These are phyloP conservation scores for Chrysophaeum taylorii DNA, from an alignment of 352 stramenopile genomes.

Conservation along the genomic window DNA sequence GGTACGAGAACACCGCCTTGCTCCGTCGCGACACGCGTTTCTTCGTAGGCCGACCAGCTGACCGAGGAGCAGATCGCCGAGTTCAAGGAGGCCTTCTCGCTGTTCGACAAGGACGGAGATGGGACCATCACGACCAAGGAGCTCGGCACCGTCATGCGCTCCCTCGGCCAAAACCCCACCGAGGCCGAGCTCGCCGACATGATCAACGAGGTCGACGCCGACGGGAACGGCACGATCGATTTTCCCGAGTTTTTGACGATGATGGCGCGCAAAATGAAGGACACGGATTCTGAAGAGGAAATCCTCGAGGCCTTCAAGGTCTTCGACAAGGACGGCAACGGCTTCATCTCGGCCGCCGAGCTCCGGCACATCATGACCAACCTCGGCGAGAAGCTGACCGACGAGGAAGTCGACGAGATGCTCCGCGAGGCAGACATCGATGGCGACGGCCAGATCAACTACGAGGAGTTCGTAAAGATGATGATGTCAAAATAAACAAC, in stretches of 20 bases:
- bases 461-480: constrained; percentile 99
- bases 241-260: constrained; percentile 98
- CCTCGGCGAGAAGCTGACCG: constrained; percentile 94
- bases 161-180: constrained; percentile 92
- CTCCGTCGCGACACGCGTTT: no score
- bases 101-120: constrained; percentile 95
- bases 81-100: constrained; percentile 99
- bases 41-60: constrained; percentile 59
- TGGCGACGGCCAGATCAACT: constrained; percentile 97
- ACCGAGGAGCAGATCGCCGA: constrained; percentile 93
- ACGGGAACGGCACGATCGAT: constrained; percentile 96
- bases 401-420: constrained; percentile 98
- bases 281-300: constrained; percentile 95
- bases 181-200: constrained; percentile 96
- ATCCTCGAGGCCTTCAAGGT: constrained; percentile 97
- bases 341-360: constrained; percentile 94
- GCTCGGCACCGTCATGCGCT: constrained; percentile 95
- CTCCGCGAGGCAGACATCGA: constrained; percentile 97
- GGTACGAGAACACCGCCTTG: no score
- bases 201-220: constrained; percentile 96
- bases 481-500: no score
- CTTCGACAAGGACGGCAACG: constrained; percentile 95
- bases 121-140: constrained; percentile 98
- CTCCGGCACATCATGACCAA: constrained; percentile 98
- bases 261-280: constrained; percentile 99